Conservation (phyloP, 768 basidiomycete genomes). For the Panellus pusillus region DNA sequence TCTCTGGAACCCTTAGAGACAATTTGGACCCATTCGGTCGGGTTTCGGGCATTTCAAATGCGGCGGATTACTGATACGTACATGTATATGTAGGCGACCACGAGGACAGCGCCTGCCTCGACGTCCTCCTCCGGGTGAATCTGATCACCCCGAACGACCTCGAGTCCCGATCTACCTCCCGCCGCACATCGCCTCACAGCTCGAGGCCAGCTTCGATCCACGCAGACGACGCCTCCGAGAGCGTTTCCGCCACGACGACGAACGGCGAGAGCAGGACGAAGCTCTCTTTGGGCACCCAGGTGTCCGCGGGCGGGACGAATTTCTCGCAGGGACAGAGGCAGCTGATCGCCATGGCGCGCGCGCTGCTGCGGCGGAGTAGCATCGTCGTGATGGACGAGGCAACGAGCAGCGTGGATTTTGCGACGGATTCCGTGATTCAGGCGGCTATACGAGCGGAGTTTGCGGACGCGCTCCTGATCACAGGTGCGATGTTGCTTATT, state of each 20-base stretch:
- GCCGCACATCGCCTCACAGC: constrained; percentile 45
- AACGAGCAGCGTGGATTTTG: constrained; percentile 82
- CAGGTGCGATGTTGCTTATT: constrained; percentile 42
- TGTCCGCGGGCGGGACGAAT: constrained; percentile 84
- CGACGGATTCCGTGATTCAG: constrained; percentile 88
- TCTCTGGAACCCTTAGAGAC: constrained; percentile 76
- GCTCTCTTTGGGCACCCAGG: constrained; percentile 71
- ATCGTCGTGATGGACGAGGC: constrained; percentile 83
- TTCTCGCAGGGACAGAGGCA: constrained; percentile 93
- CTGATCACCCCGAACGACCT: constrained; percentile 56
- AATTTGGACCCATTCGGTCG: constrained; percentile 73
- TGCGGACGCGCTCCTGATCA: constrained; percentile 66
- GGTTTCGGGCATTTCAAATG: constrained; percentile 21
- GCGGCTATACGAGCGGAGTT: constrained; percentile 86
- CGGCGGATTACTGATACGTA: not conserved
- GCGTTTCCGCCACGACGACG: constrained; percentile 46
- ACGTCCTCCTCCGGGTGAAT: constrained; percentile 79
- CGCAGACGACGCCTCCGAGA: constrained; percentile 35
- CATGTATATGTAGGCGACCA: constrained; percentile 56
- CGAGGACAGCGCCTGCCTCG: constrained; percentile 73
- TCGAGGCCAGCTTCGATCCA: constrained; percentile 43
- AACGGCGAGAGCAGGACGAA: constrained; percentile 55
- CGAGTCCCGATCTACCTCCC: constrained; percentile 52
- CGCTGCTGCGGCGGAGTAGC: constrained; percentile 65
- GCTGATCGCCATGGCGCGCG: constrained; percentile 80